Evolutionary conservation across 2,329 filamentous ascomycete genomes (phyloP).

Genomic region (Diplocarpon rosae): DNA sequence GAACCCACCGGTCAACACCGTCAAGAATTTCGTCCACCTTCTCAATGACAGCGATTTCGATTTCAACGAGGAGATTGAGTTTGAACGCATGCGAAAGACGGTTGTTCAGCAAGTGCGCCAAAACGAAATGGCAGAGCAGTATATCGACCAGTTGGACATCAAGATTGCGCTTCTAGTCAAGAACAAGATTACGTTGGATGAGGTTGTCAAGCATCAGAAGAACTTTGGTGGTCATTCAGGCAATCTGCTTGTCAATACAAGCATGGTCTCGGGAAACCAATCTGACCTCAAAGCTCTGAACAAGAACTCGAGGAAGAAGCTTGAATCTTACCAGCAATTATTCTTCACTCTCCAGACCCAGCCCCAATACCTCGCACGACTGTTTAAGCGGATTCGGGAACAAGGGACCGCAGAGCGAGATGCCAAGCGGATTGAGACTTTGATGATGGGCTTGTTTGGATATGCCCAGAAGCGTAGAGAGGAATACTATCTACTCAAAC

Average conservation of each 20-base stretch:
- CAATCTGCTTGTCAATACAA: slow-evolving; percentile 74
- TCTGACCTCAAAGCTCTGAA: slow-evolving; percentile 96
- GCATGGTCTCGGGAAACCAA: slow-evolving; percentile 79
- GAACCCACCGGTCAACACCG: slow-evolving; percentile 90
- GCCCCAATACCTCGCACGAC: slow-evolving; percentile 79
- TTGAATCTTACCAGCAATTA: slow-evolving; percentile 93
- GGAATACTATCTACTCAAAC: slow-evolving; percentile 90
- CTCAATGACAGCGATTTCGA: slow-evolving; percentile 98
- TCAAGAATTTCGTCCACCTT: slow-evolving; percentile 96
- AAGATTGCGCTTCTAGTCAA: slow-evolving; percentile 97
- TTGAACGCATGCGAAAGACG: slow-evolving; percentile 86
- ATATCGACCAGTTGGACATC: slow-evolving; percentile 96
- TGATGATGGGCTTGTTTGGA: slow-evolving; percentile 94
- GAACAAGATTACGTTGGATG: slow-evolving; percentile 98
- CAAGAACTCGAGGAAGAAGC: slow-evolving; percentile 88
- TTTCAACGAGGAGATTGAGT: slow-evolving; percentile 97
- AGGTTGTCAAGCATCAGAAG: slow-evolving; percentile 93
- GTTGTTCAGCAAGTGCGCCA: slow-evolving; percentile 95
- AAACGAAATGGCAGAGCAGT: slow-evolving; percentile 94
- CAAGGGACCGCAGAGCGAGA: slow-evolving; percentile 83
- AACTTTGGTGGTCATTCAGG: slow-evolving; percentile 88
- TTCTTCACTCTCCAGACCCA: slow-evolving; percentile 98
- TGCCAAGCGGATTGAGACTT: slow-evolving; percentile 78
- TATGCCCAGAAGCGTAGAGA: slow-evolving; percentile 95
- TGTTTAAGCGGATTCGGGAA: slow-evolving; percentile 78